Evolutionary conservation across 495 filamentous ascomycete genomes (phyloP), one percentile per base, ranked within the genome.

Genomic region (Penicillium canariense): DNA sequence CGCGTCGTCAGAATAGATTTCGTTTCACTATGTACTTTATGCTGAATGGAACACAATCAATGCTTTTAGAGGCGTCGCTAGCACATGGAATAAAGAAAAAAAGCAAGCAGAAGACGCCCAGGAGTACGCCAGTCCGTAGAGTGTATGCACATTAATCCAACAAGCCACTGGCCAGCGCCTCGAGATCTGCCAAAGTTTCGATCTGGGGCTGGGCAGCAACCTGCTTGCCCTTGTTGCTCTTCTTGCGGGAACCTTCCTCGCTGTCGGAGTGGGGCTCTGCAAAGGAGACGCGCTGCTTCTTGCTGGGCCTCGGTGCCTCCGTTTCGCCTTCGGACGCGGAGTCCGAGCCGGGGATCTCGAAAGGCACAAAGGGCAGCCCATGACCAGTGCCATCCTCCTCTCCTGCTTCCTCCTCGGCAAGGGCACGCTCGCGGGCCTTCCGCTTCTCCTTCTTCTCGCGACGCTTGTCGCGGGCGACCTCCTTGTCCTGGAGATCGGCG

Each of bases 171-270:
- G 93, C 93, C 80, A 96, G 63, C 49, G 87, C 85, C 72, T 97
- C 93, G 68, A 96, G 74, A 78, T 96, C 90, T 62, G 93, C 89
- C 73, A 96, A 69, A 22, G 87, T 96, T 69, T 92, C 84, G 50
- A 90, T 89, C 70, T 87, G 84, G 22, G 65, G 51, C 35, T 83
- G 73, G 22, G 75, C 76, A 55, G 80, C 50, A 39, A 45, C 48
- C 48, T 50, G 71, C 68, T 66, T 81, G 62, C 68, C 65, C 68
- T 77, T 81, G 63, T 68, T 72, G 47, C 58, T 61, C 48, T 70
- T 75, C 65, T 75, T 78, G 56, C 68, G 62, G 42, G 72, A 66
- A 62, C 73, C 66, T 42, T 78, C 70, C 10, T 73, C 67, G 54
- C 68, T 74, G 50, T 76, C 68, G 45, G 71, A 69, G 47, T 77